phyloP scores from a whole-genome alignment of 805 yeast genomes.

The Saccharomycopsis sp. region DNA sequence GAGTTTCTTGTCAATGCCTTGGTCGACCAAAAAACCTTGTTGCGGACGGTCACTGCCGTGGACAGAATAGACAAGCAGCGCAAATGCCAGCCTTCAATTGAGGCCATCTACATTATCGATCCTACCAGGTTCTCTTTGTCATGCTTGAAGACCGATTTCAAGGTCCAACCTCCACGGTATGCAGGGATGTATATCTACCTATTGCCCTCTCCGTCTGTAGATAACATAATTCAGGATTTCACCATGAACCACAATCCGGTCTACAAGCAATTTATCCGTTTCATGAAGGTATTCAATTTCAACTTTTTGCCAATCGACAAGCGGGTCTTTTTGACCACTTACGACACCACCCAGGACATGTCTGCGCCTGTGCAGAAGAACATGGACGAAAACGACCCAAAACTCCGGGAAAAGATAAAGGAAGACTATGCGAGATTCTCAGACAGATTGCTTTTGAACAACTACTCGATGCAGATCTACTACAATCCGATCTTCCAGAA shows the following conservation, averaged over 20 bases:
- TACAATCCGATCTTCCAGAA: constrained; percentile 61
- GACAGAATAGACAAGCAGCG: constrained; percentile 58
- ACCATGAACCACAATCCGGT: constrained; percentile 22
- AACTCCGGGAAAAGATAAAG: constrained; percentile 9
- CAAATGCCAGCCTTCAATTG: constrained; percentile 55
- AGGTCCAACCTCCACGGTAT: constrained; percentile 62
- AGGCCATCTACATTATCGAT: constrained; percentile 74
- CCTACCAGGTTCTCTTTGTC: constrained; percentile 62
- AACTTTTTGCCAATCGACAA: constrained; percentile 62
- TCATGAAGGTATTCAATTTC: constrained; percentile 38
- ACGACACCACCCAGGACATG: constrained; percentile 26
- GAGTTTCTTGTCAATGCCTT: constrained; percentile 42
- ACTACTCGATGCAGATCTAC: constrained; percentile 59
- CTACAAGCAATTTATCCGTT: constrained; percentile 24
- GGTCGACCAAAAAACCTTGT: constrained; percentile 41
- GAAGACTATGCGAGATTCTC: constrained; percentile 6
- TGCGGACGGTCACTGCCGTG: constrained; percentile 53
- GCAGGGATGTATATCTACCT: constrained; percentile 64
- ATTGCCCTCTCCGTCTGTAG: constrained; percentile 47
- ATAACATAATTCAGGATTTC: constrained; percentile 17
- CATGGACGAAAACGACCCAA: constrained; percentile 13
- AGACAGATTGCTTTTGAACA: constrained; percentile 23
- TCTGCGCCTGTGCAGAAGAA: constrained; percentile 14
- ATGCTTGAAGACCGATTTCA: constrained; percentile 72
- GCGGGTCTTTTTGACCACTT: constrained; percentile 63